Base-by-base conservation (phyloP, 208 protist species). In the Trypanosoma congolense region DNA sequence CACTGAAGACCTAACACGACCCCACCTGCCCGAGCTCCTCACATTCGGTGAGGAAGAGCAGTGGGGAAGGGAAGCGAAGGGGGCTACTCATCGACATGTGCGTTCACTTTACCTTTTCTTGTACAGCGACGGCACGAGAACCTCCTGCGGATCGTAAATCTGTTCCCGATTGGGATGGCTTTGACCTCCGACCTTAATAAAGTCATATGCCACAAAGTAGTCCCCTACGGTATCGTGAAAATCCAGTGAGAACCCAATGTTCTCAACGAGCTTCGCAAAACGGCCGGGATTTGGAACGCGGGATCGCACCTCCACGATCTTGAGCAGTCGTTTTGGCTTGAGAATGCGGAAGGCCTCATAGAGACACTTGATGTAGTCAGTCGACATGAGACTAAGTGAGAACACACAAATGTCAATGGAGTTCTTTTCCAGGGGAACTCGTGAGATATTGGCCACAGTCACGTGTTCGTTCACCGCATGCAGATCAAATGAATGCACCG, bases 401-500 rank as follows among this genome's bases (percentile, higher is more conserved):
- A 97, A 98, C 60, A 98, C 63, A 50, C 80, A 93, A 10, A 97
- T 83, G 45, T 98, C 93, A 10, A 95, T 77, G 8, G 75, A 78
- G 19, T 78, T 70, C 36, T 54, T 56, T 22, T 67, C 61, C 29
- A 97, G 74, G 5, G 96, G 93, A 48, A 96, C 79, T 44, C 86
- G 65, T 4, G 85, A 58, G 10, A 93, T 79, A 66, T 97, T 89
- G 35, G 93, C 96, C 19, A 92, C 93, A 21, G 83, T 95, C 25
- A 98, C 93, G 40, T 62, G 54, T 24, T 80, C 80, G 45, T 83
- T 84, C 21, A 86, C 50, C 10, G 77, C 76, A 47, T 72, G 91
- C 35, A 98, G 83, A 65, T 98, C 96, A 56, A 97, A 98, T 35
- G 94, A 98, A 65, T 98, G 90, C 4, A 97, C 92, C 3, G 75